Evolutionary conservation across 257 asterid genomes (phyloP).

Genomic region (Nicotiana knightiana): DNA sequence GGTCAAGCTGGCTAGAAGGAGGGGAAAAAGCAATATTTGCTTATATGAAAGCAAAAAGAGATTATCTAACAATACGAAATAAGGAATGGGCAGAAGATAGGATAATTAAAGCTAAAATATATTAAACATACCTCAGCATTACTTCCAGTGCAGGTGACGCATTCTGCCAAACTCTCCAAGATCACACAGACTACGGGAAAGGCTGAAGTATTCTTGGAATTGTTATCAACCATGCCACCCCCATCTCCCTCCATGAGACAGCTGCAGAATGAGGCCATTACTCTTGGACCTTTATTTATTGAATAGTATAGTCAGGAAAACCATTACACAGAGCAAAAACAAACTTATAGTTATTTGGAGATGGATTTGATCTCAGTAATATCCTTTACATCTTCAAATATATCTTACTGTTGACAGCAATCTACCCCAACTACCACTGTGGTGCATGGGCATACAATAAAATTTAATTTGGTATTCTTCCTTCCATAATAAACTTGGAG

Average conservation of each 20-base stretch:
- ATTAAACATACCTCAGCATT: slow-evolving; percentile 51
- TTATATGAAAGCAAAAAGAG: background rate
- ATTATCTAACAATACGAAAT: background rate
- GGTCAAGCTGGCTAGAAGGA: background rate
- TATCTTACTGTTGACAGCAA: background rate
- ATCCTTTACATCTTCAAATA: background rate
- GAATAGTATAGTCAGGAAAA: slow-evolving; percentile 16
- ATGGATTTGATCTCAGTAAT: background rate
- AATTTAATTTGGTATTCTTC: background rate
- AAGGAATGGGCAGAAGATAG: background rate
- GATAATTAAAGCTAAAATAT: background rate
- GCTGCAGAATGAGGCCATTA: slow-evolving; percentile 47
- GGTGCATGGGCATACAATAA: background rate
- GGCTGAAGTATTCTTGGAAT: slow-evolving; percentile 24
- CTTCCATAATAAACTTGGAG: background rate
- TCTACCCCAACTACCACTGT: slow-evolving; percentile 1
- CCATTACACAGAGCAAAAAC: background rate
- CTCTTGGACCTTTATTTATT: slow-evolving; percentile 69
- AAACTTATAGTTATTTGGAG: background rate
- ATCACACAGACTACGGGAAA: slow-evolving; percentile 42
- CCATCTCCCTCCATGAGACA: slow-evolving; percentile 40
- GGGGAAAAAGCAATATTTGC: background rate
- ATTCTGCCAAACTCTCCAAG: slow-evolving; percentile 63
- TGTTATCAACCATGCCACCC: slow-evolving; percentile 21
- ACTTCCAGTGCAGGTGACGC: slow-evolving; percentile 62